phyloP scores from a whole-genome alignment of 768 basidiomycete species.

The Amanita polypyramis region DNA sequence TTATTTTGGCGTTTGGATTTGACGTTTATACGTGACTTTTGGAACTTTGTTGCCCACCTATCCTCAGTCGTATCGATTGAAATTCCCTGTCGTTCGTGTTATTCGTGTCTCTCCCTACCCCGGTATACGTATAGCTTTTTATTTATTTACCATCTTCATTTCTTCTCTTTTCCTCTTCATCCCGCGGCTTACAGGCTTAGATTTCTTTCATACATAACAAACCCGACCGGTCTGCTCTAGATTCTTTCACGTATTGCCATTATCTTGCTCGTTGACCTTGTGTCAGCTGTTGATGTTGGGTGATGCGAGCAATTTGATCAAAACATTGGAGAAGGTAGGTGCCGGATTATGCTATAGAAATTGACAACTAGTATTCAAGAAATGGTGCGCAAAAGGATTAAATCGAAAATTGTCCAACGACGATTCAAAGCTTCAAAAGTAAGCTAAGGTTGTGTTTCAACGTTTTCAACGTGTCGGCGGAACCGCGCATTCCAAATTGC shows the following conservation, averaged over 20 bases:
- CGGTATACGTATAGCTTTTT: too few species aligned
- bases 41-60: neutral
- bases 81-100: too few species aligned
- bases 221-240: neutral
- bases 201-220: neutral
- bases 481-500: neutral
- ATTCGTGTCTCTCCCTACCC: too few species aligned
- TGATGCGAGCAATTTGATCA: neutral
- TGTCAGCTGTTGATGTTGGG: neutral
- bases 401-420: neutral
- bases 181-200: neutral
- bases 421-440: neutral
- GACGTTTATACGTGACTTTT: neutral
- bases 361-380: neutral
- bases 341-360: neutral
- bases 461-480: neutral
- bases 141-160: too few species aligned
- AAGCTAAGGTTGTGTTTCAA: neutral
- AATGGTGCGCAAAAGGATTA: neutral
- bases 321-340: neutral
- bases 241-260: neutral
- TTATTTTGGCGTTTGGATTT: neutral
- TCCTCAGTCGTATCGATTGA: too few species aligned
- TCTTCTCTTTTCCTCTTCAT: neutral
- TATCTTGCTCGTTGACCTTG: neutral